Evolutionary conservation across 208 protist genomes (phyloP), one percentile per base, ranked within the genome.

Genomic region (Acanthamoeba lenticulata): DNA sequence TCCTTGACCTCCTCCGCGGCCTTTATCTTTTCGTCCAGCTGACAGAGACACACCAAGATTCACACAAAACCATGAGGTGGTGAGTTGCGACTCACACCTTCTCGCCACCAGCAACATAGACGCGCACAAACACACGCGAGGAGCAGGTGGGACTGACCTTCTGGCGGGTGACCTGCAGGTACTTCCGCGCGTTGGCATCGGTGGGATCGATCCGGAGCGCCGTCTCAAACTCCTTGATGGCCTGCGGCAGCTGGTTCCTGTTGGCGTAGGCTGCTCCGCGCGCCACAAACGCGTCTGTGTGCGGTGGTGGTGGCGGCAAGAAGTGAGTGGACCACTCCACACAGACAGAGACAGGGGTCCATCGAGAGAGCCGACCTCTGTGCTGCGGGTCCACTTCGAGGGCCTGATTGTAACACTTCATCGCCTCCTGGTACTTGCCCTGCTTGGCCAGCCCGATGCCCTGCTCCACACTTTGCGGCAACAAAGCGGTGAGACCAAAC

Each of bases 361-460:
- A 34, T n/a, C 29, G 29, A 19, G 3, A n/a, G n/a, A n/a, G n/a
- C n/a, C n/a, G n/a, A 49, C 52, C 45, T 65, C 81, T 90, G 17
- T 92, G 88, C 19, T 69, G 40, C 13, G 88, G 88, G 27, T 92
- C 88, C 40, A 92, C 88, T 45, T 92, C 88, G 9, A 92, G 42
- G 7, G 88, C 88, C 57, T 92, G 88, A 36, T 92, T 92, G 44
- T 92, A 92, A n/a, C 49, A 92, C 38, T 77, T 67, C 88, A 92
- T 92, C 24, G 88, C 88, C 32, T 67, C 45, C 29, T 44, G 29
- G 36, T 92, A 92, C 17, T 92, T 55, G 49, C 88, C 88, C 60
- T 92, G 36, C 57, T 92, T 92, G 32, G 88, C 88, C 27, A 77
- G 40, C 45, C 13, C 88, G 60, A 92, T 44, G n/a, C 88, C 88